These are phyloP conservation scores for Zopfia rhizophila DNA, from an alignment of 2,329 filamentous ascomycete genomes.

Conservation along the genomic window DNA sequence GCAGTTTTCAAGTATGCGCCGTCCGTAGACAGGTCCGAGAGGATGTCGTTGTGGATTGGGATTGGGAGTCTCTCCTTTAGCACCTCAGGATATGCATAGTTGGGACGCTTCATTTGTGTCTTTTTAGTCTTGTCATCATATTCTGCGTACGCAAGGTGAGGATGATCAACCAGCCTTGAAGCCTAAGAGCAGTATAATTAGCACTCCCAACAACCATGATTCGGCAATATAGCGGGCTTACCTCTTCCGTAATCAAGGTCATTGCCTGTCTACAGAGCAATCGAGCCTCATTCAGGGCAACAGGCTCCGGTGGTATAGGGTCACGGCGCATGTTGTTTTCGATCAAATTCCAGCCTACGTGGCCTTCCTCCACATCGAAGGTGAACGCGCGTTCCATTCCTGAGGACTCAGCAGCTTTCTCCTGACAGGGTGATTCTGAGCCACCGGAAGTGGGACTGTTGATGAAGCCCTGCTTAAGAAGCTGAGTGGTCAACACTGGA, in stretches of 20 bases:
- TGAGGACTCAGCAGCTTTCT: conserved; percentile 11
- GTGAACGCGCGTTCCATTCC: conserved; percentile 36
- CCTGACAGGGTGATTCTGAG: conserved; percentile 26
- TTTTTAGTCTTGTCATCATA: conserved; percentile 33
- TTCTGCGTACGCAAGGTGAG: conserved; percentile 42
- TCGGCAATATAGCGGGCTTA: too few relatives aligned
- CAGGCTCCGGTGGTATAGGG: conserved; percentile 37
- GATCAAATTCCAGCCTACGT: conserved; percentile 28
- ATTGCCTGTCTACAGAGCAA: conserved; percentile 42
- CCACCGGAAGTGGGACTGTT: conserved; percentile 8
- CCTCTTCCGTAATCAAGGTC: conserved; percentile 44
- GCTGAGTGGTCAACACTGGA: conserved; percentile 17
- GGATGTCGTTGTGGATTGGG: conserved; percentile 39
- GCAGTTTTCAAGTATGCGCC: conserved; percentile 31
- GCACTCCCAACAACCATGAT: not conserved
- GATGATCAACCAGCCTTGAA: conserved; percentile 40
- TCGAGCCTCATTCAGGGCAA: conserved; percentile 39
- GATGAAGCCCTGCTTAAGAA: conserved; percentile 6
- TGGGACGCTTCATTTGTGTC: conserved; percentile 43
- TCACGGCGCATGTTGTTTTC: conserved; percentile 33
- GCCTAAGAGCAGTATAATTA: conserved; percentile 17
- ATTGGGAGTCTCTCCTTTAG: conserved; percentile 37
- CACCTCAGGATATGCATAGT: conserved; percentile 43
- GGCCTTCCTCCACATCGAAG: conserved; percentile 35
- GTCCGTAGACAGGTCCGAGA: conserved; percentile 32